phyloP scores from a whole-genome alignment of 192 early-diverging fungal species.

The Podila verticillata region DNA sequence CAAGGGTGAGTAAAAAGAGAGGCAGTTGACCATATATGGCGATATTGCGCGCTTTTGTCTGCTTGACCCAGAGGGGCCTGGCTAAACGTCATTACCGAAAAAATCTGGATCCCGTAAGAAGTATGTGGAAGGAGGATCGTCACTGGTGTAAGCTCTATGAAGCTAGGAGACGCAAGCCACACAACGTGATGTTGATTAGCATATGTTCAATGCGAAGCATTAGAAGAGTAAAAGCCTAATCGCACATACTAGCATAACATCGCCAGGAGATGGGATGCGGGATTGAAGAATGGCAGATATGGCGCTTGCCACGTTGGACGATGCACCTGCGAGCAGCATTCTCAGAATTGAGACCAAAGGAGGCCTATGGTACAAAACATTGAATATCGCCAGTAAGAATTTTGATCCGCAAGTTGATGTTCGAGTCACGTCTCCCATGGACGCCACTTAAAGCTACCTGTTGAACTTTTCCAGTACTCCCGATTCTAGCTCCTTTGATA shows the following conservation, averaged over 20 bases:
- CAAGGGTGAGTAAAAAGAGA: neutral
- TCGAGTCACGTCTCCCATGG: neutral
- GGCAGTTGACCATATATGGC: neutral
- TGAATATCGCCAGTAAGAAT: neutral
- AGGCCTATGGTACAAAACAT: neutral
- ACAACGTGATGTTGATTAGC: neutral
- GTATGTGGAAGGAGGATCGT: conserved; percentile 55
- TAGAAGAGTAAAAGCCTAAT: neutral
- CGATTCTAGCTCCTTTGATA: conserved; percentile 61
- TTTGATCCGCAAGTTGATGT: too few species aligned
- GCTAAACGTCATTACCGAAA: conserved; percentile 23
- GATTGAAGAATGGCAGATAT: conserved; percentile 57
- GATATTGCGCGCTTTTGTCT: too few species aligned
- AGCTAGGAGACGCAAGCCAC: conserved; percentile 29
- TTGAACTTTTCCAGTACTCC: conserved; percentile 51
- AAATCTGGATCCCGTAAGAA: conserved; percentile 50
- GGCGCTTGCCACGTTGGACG: conserved; percentile 46
- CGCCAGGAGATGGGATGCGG: conserved; percentile 60
- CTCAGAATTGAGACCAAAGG: conserved; percentile 48
- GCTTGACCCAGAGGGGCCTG: neutral
- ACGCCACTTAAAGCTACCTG: conserved; percentile 44
- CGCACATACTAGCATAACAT: conserved; percentile 58
- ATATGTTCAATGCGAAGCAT: neutral
- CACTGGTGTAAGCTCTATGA: conserved; percentile 54
- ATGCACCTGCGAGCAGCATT: conserved; percentile 50